A percentile compares a stretch with the other conserved stretches of the same genome.
phyloP scores from a whole-genome alignment of 2,329 filamentous ascomycete genomes.

The Fusarium sp. region DNA sequence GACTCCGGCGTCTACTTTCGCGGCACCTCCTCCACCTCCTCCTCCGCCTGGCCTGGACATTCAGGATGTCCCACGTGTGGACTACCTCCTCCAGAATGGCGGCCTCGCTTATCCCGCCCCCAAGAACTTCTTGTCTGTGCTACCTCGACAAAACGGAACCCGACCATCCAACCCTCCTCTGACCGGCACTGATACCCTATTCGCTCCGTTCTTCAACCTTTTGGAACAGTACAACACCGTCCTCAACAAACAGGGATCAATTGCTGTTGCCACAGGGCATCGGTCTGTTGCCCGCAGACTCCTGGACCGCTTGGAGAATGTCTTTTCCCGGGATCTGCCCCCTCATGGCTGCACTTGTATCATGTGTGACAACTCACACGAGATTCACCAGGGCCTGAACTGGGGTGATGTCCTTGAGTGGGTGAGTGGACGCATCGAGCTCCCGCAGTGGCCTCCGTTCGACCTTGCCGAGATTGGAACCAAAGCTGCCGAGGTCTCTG shows the following conservation, averaged over 20 bases:
- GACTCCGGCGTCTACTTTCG: slow-evolving; percentile 51
- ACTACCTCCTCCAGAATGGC: slow-evolving; percentile 92
- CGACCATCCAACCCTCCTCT: slow-evolving; percentile 74
- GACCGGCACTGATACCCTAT: slow-evolving; percentile 77
- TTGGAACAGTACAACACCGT: slow-evolving; percentile 89
- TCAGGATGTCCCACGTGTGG: slow-evolving; percentile 82
- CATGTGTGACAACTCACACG: slow-evolving; percentile 76
- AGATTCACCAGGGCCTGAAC: slow-evolving; percentile 79
- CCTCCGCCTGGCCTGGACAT: slow-evolving; percentile 81
- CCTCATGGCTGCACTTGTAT: slow-evolving; percentile 87
- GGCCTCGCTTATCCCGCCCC: slow-evolving; percentile 80
- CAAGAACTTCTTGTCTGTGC: slow-evolving; percentile 76
- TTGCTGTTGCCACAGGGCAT: slow-evolving; percentile 96
- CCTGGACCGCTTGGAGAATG: slow-evolving; percentile 90
- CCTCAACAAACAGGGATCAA: slow-evolving; percentile 83
- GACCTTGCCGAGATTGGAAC: slow-evolving; percentile 73
- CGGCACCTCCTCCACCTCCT: slow-evolving; percentile 66
- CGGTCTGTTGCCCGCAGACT: slow-evolving; percentile 91
- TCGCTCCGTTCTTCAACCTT: slow-evolving; percentile 84
- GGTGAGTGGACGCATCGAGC: slow-evolving; percentile 87
- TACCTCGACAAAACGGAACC: slow-evolving; percentile 67
- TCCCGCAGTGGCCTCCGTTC: slow-evolving; percentile 92
- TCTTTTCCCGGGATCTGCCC: slow-evolving; percentile 93
- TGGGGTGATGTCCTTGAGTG: slow-evolving; percentile 97
- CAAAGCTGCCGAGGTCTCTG: slow-evolving; percentile 71